These are phyloP conservation scores for Didymella pomorum DNA, from an alignment of 2,329 filamentous ascomycete genomes.

Conservation along the genomic window DNA sequence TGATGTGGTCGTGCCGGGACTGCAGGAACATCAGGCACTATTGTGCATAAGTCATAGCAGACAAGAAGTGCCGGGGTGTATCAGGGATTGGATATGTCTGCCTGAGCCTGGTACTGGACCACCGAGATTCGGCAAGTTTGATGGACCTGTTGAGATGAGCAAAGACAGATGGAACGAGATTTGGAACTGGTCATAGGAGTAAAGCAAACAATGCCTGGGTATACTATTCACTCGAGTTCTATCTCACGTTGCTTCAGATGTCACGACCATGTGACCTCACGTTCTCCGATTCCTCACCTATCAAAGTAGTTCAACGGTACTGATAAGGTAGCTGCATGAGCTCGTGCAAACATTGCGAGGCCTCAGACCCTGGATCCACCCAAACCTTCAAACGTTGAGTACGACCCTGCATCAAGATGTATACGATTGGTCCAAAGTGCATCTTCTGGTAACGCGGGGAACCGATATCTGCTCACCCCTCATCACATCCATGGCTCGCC, in stretches of 20 bases:
- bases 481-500: neutral
- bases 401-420: neutral
- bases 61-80: conserved; percentile 85
- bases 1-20: conserved; percentile 64
- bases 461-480: neutral
- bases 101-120: conserved; percentile 75
- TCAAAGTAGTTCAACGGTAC: neutral
- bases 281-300: no score
- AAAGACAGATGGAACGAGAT: conserved; percentile 70
- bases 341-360: neutral
- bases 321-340: neutral
- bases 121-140: conserved; percentile 70
- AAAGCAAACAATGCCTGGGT: neutral
- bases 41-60: conserved; percentile 92
- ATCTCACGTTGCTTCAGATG: no score
- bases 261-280: no score
- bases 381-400: neutral
- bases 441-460: neutral
- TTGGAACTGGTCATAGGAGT: conserved; percentile 28
- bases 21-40: conserved; percentile 77
- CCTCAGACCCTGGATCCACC: neutral
- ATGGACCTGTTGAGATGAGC: conserved; percentile 67
- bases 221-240: no score
- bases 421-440: neutral
- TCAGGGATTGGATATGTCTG: conserved; percentile 85